These are phyloP conservation scores for Gloeopeniophorella convolvens DNA, from an alignment of 768 basidiomycete genomes.

Conservation along the genomic window DNA sequence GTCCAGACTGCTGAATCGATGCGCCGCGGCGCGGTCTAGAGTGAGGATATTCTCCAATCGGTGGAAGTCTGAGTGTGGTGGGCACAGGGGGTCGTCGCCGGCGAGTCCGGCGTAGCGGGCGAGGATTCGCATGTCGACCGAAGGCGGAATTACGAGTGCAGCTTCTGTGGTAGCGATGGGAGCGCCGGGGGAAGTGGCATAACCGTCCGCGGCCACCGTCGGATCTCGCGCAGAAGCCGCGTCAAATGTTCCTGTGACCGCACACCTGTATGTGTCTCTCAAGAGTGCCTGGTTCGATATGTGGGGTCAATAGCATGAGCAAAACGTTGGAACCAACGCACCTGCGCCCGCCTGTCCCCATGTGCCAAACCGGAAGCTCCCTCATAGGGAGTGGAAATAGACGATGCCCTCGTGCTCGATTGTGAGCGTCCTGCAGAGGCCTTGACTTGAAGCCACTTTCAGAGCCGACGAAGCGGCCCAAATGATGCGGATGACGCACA, in stretches of 20 bases:
- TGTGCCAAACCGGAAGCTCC: neutral
- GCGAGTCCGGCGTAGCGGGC: conserved; percentile 11
- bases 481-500: conserved; percentile 10
- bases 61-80: neutral
- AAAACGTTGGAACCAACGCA: too few relatives aligned
- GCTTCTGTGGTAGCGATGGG: neutral
- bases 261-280: conserved; percentile 8
- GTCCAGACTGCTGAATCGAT: conserved; percentile 26
- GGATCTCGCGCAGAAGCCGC: neutral
- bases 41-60: conserved; percentile 14
- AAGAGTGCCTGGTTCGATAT: conserved; percentile 4
- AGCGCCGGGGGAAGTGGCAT: too few relatives aligned
- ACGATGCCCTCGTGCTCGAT: neutral
- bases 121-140: conserved; percentile 8
- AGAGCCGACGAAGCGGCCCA: neutral
- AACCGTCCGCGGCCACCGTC: neutral
- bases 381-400: neutral
- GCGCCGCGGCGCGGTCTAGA: neutral
- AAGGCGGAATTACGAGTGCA: conserved; percentile 6
- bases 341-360: conserved; percentile 2
- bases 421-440: conserved; percentile 9
- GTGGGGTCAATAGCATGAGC: neutral
- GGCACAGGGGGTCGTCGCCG: conserved; percentile 9
- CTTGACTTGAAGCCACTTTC: conserved; percentile 11
- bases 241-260: conserved; percentile 4